A percentile compares a stretch with the other conserved stretches of the same genome.
These are phyloP conservation scores for Hypoxylon rubiginosum DNA, from an alignment of 2,329 filamentous ascomycete species.

Conservation along the genomic window DNA sequence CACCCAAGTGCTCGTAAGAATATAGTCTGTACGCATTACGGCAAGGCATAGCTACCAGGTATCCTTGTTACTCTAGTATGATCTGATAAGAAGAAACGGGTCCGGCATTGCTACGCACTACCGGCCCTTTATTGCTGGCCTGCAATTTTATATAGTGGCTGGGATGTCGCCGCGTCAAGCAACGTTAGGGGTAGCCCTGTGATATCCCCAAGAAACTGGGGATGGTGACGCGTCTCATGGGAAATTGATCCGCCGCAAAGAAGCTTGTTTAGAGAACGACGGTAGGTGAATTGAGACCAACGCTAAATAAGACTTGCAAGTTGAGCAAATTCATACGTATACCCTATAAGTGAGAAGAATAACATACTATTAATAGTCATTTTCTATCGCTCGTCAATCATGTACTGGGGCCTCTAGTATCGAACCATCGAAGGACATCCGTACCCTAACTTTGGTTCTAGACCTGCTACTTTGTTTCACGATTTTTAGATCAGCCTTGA, in stretches of 20 bases:
- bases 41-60: not conserved
- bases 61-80: not conserved
- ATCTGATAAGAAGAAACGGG: not conserved
- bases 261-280: not conserved
- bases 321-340: not conserved
- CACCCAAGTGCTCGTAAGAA: not conserved
- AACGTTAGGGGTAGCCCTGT: not conserved
- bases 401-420: not conserved
- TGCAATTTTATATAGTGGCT: slow-evolving; percentile 5
- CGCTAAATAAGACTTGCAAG: not conserved
- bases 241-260: slow-evolving; percentile 4
- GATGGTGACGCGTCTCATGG: slow-evolving; percentile 23
- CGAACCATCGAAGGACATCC: not conserved
- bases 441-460: not conserved
- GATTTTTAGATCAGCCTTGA: not conserved
- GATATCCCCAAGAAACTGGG: slow-evolving; percentile 13
- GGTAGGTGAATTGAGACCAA: not conserved
- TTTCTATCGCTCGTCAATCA: not conserved
- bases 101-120: not conserved
- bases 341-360: not conserved
- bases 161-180: slow-evolving; percentile 20
- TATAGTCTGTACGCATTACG: not conserved
- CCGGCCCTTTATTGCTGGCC: not conserved
- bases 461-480: not conserved
- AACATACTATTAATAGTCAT: not conserved